Evolutionary conservation across 129 eudicot species (phyloP), one percentile per base, ranked within the genome.

Genomic region (Artemisia annua): DNA sequence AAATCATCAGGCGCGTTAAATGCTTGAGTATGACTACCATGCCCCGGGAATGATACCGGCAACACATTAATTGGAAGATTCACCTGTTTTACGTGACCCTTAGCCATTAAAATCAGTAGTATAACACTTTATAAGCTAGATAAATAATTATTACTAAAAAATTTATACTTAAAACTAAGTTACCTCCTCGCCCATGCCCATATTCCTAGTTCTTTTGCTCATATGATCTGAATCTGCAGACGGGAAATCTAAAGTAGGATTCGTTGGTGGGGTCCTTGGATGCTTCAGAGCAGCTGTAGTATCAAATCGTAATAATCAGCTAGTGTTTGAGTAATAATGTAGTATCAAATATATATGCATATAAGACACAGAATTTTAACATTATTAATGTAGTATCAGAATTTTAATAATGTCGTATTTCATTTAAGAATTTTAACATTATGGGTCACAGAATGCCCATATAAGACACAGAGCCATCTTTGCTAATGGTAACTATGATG

Each of bases 111-210:
- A 28, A 55, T 16, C 14, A 8, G 6, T 44, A 10, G 3, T n/a
- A 12, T 16, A 15, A 24, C 17, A 28, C 48, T 22, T 39, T 59
- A 14, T 35, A 76, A 43, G 54, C 19, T 64, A 35, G 9, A 32
- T 44, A 75, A 18, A 55, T 11, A 52, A 20, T 20, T 1, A 20
- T 20, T 20, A 20, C 22, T 20, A 20, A 1, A 0, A 20, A 20
- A 20, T 3, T 5, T 4, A 26, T 48, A 17, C 17, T 8, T n/a
- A 18, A 11, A 58, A 8, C 2, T 6, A 63, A 62, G 66, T 72
- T 51, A 92, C 97, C 97, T 89, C 97, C 46, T 92, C 97, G 59
- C 82, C 75, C 63, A 87, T 74, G 63, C 97, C 96, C 87, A 88
- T 75, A 56, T 85, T 80, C 78, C 97, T 85, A 60, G 91, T 79